phyloP scores from a whole-genome alignment of 225 moss, liverwort and hornwort species.

The Antitrichia curtipendula region DNA sequence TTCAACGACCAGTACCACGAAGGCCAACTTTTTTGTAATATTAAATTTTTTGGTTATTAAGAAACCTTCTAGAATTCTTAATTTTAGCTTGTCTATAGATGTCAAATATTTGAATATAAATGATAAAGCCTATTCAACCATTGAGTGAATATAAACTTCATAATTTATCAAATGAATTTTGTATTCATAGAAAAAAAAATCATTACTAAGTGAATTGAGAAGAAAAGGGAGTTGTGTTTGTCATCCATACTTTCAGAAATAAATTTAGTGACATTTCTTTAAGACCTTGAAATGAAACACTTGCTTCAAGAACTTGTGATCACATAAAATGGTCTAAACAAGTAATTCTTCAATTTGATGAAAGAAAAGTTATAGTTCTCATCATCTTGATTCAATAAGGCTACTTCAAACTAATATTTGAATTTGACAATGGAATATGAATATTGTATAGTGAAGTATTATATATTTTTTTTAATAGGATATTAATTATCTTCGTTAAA shows the following conservation, averaged over 20 bases:
- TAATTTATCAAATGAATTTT: not conserved
- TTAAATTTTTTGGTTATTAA: not conserved
- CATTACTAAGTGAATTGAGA: not conserved
- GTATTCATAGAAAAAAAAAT: not conserved
- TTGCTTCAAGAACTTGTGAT: not conserved
- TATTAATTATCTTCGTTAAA: too few species aligned
- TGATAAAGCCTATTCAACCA: not conserved
- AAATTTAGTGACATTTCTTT: not conserved
- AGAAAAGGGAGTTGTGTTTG: not conserved
- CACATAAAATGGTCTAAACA: not conserved
- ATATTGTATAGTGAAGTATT: rapidly evolving
- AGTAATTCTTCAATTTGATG: not conserved
- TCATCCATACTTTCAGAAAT: not conserved
- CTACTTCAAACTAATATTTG: not conserved
- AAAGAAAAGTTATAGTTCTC: too few species aligned
- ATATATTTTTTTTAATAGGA: not conserved
- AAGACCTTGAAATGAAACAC: not conserved
- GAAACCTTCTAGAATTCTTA: not conserved
- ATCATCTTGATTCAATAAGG: not conserved
- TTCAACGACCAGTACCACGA: slow-evolving; percentile 7
- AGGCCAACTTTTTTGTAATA: slow-evolving; percentile 23
- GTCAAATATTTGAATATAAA: not conserved
- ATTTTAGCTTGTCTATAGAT: not conserved
- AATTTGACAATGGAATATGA: too few species aligned
- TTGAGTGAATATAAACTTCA: not conserved